These are phyloP conservation scores for Ustilago vetiveriae DNA, from an alignment of 1,284 basidiomycete genomes.

Conservation along the genomic window DNA sequence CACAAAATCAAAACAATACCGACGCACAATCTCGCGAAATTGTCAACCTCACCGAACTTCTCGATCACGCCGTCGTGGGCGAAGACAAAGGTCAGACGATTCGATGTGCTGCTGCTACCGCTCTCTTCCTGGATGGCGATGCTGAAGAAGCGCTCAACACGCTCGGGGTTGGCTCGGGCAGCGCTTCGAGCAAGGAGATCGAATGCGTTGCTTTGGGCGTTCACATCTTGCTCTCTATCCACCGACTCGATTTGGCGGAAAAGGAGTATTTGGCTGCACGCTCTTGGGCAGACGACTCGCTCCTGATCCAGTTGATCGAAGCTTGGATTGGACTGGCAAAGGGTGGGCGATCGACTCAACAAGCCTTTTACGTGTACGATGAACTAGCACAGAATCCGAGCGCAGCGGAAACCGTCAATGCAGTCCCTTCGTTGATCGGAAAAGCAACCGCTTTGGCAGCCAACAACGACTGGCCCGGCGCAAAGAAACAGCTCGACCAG, in stretches of 20 bases:
- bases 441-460: constrained; percentile 60
- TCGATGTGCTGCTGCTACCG: constrained; percentile 55
- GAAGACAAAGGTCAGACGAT: constrained; percentile 43
- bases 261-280: constrained; percentile 61
- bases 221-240: constrained; percentile 63
- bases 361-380: constrained; percentile 66
- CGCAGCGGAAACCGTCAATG: constrained; percentile 35
- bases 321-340: constrained; percentile 62
- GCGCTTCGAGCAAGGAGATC: constrained; percentile 47
- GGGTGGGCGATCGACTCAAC: constrained; percentile 62
- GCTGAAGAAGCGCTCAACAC: constrained; percentile 58
- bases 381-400: constrained; percentile 62
- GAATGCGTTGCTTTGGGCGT: constrained; percentile 64
- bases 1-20: constrained; percentile 24
- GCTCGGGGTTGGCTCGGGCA: constrained; percentile 45
- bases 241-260: constrained; percentile 62
- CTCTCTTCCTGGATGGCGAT: constrained; percentile 56
- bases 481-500: constrained; percentile 45
- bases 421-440: constrained; percentile 51
- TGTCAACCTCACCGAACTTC: constrained; percentile 55
- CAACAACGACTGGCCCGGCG: constrained; percentile 38
- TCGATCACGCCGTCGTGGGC: constrained; percentile 60
- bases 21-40: constrained; percentile 42
- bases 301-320: constrained; percentile 65
- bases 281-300: constrained; percentile 62